These are phyloP conservation scores for Xylariaceae sp. DNA, from an alignment of 2,329 filamentous ascomycete genomes.

Conservation along the genomic window DNA sequence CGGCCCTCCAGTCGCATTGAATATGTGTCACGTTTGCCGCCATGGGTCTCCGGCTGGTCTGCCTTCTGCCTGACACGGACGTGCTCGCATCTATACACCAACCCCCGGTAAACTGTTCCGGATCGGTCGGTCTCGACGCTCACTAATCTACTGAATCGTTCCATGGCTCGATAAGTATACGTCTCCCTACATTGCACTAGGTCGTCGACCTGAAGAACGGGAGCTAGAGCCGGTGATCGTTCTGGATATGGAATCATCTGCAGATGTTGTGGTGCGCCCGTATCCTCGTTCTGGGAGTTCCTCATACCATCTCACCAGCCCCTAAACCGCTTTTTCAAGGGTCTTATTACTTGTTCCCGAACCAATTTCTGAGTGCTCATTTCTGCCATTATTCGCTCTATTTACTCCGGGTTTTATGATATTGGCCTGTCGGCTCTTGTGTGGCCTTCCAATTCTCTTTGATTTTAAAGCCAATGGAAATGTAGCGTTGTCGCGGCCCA, in stretches of 20 bases:
- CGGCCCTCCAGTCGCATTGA: neutral
- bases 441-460: constrained; percentile 13
- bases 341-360: neutral
- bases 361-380: constrained; percentile 2
- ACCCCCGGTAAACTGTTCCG: neutral
- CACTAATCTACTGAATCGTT: constrained; percentile 2
- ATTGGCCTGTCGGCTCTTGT: neutral
- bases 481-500: constrained; percentile 20
- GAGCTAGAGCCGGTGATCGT: constrained; percentile 13
- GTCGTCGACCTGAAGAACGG: constrained; percentile 8
- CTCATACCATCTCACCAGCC: constrained; percentile 3
- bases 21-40: constrained; percentile 3
- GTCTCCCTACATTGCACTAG: neutral
- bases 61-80: constrained; percentile 3
- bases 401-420: neutral
- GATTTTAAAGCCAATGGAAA: constrained; percentile 31
- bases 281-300: constrained; percentile 1
- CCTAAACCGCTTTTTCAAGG: constrained; percentile 8
- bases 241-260: constrained; percentile 2
- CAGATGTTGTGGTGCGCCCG: constrained; percentile 2
- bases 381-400: constrained; percentile 7
- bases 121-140: constrained; percentile 13
- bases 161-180: neutral
- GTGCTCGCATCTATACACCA: neutral
- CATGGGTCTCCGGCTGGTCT: neutral